These are phyloP conservation scores for Melaleuca quinquenervia DNA, from an alignment of 345 rosid species.

Conservation along the genomic window DNA sequence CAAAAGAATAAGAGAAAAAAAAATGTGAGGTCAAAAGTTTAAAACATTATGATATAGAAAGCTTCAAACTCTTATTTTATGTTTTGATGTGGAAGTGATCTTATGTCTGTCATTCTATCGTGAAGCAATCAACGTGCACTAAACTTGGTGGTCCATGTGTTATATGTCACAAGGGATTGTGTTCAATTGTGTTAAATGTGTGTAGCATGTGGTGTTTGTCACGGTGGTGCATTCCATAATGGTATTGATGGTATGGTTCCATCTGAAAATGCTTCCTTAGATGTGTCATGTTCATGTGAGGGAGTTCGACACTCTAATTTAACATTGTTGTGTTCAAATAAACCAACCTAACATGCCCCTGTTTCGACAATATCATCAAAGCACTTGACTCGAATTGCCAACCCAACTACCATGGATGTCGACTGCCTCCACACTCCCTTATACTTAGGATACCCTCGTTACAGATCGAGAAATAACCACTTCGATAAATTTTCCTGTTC, in stretches of 20 bases:
- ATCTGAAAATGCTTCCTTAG: not conserved
- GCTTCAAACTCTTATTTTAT: not conserved
- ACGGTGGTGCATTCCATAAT: not conserved
- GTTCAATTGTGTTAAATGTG: not conserved
- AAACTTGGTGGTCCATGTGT: not conserved
- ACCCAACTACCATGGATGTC: not conserved
- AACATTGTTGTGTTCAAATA: not conserved
- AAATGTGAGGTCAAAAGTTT: not conserved
- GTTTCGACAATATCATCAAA: not conserved
- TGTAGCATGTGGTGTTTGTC: not conserved
- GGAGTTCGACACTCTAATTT: not conserved
- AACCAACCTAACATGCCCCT: not conserved
- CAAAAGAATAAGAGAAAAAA: not conserved
- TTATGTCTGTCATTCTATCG: not conserved
- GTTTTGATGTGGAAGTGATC: not conserved
- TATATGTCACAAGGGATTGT: not conserved
- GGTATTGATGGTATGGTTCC: not conserved
- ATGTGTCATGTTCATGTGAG: not conserved
- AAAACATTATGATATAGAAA: not conserved
- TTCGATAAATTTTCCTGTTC: not conserved
- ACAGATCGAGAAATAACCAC: not conserved
- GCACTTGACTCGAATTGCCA: not conserved
- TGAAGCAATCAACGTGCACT: not conserved
- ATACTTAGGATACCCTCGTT: not conserved
- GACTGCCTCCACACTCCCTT: not conserved